Conservation (phyloP, 192 early-diverging fungal genomes). For the Backusella liffmaniae region DNA sequence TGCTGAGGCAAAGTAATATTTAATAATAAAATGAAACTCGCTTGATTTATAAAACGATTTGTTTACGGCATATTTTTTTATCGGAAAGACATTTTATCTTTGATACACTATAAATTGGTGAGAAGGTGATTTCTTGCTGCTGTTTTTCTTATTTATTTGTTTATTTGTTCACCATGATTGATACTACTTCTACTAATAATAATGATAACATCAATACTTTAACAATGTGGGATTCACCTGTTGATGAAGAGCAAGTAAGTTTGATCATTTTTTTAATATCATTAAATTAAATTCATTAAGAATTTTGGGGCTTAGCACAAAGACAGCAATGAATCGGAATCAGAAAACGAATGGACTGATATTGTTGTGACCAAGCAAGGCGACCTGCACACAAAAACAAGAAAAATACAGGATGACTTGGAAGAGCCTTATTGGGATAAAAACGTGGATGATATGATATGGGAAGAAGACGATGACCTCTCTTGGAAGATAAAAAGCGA, state of each 20-base stretch:
- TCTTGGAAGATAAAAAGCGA: background rate
- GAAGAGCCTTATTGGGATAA: conserved; percentile 9
- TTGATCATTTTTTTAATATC: background rate
- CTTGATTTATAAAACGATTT: background rate
- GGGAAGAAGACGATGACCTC: background rate
- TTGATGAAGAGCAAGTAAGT: background rate
- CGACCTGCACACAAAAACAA: background rate
- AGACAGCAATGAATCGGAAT: background rate
- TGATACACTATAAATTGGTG: background rate
- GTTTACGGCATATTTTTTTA: background rate
- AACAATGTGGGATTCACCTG: background rate
- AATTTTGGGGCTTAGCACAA: background rate
- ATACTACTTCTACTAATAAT: background rate
- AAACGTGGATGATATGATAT: background rate
- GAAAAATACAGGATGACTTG: conserved; percentile 10
- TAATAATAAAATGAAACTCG: background rate
- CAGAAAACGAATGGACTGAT: conserved; percentile 10
- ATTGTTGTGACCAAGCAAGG: background rate
- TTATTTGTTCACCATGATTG: background rate
- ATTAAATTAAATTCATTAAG: background rate
- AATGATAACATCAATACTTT: background rate
- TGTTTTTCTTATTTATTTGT: background rate
- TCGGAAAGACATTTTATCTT: conserved; percentile 7
- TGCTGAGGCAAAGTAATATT: conserved; percentile 7
- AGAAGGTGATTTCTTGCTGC: background rate